phyloP scores from a whole-genome alignment of 257 asterid species.

The Avicennia marina region DNA sequence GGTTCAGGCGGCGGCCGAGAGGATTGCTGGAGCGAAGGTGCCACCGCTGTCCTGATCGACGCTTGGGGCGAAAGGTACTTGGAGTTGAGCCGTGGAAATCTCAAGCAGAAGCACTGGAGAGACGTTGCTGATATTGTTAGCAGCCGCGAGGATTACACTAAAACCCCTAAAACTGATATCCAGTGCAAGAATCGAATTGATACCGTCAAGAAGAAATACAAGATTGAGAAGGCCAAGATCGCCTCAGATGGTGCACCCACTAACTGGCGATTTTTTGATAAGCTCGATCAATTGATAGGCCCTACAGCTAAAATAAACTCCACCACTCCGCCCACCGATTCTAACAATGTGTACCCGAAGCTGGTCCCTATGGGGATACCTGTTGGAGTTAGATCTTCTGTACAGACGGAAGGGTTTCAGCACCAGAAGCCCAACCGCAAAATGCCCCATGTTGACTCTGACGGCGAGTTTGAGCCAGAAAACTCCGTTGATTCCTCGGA shows the following conservation, averaged over 20 bases:
- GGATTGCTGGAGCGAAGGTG: conserved; percentile 97
- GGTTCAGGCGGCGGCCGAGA: conserved; percentile 54
- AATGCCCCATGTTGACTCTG: conserved; percentile 32
- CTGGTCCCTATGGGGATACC: conserved; percentile 35
- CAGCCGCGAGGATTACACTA: conserved; percentile 47
- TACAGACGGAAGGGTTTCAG: too few species aligned
- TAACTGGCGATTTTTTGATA: conserved; percentile 62
- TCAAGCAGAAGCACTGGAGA: conserved; percentile 87
- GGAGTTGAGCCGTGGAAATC: conserved; percentile 83
- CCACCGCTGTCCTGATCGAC: conserved; percentile 66
- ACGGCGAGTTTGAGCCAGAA: conserved; percentile 54
- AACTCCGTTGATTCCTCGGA: conserved; percentile 52
- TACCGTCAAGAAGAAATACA: conserved; percentile 88
- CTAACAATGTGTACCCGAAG: conserved; percentile 12
- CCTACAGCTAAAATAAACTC: conserved; percentile 33
- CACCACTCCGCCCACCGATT: conserved; percentile 15
- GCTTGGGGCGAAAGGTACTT: conserved; percentile 88
- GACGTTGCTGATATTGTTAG: conserved; percentile 79
- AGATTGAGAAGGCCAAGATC: conserved; percentile 81
- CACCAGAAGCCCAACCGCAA: conserved; percentile 27
- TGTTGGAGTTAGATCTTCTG: conserved; percentile 36
- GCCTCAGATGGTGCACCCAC: conserved; percentile 52
- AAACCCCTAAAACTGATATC: conserved; percentile 67
- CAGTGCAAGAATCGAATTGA: conserved; percentile 96
- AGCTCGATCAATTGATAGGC: conserved; percentile 64